Evolutionary conservation across 1,139 yeast species (phyloP).

Genomic region (Scheffersomyces quercinus): DNA sequence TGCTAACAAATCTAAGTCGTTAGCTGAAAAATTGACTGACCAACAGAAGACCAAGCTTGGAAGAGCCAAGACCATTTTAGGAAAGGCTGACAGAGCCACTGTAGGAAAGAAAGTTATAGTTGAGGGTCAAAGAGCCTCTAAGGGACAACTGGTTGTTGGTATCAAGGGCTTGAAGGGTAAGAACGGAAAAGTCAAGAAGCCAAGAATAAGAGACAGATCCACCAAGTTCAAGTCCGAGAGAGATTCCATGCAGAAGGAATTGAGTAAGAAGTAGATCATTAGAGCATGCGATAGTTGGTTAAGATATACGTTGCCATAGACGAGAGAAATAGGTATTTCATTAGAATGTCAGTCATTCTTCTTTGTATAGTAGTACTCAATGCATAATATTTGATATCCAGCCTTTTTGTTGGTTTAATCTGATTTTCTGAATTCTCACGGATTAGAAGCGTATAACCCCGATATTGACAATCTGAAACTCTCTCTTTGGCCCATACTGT

Average conservation of each 20-base stretch:
- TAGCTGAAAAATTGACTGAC: slow-evolving; percentile 45
- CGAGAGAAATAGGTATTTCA: no score
- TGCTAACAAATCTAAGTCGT: slow-evolving; percentile 18
- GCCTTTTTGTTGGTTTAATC: no score
- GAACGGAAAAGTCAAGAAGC: slow-evolving; percentile 53
- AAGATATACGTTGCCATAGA: no score
- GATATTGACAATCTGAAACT: no score
- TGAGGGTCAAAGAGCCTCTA: slow-evolving; percentile 84
- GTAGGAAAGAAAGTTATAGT: slow-evolving; percentile 52
- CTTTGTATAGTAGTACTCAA: no score
- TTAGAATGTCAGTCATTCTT: no score
- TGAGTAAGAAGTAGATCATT: slow-evolving; percentile 5
- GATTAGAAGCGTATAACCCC: no score
- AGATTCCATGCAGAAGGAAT: slow-evolving; percentile 20
- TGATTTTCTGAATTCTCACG: no score
- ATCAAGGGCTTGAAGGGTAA: slow-evolving; percentile 53
- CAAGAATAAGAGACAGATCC: slow-evolving; percentile 67
- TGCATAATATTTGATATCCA: no score
- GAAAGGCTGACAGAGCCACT: slow-evolving; percentile 76
- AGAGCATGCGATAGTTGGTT: no score
- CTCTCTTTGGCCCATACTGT: no score
- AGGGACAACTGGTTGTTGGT: slow-evolving; percentile 62
- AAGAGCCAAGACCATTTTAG: slow-evolving; percentile 71
- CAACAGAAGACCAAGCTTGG: slow-evolving; percentile 77
- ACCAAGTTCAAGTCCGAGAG: slow-evolving; percentile 54